Evolutionary conservation across 192 early-diverging fungal genomes (phyloP), one percentile per base, ranked within the genome.

Genomic region (Umbelopsis sp.): DNA sequence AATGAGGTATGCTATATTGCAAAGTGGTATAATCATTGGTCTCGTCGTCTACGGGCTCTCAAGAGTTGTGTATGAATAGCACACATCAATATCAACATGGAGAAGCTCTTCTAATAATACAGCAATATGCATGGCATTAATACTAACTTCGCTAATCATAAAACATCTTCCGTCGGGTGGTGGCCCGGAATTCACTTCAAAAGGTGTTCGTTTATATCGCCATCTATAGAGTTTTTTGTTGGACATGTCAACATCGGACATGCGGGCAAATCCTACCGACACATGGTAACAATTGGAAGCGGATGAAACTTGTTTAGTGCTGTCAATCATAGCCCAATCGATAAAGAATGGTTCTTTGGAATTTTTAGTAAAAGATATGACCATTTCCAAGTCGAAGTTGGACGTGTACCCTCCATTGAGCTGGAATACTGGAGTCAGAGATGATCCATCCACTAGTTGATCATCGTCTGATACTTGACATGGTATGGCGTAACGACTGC

Each of bases 331-430:
- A 61, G 13, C 18, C 55, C 55, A 61, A n/a, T 61, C 55, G 2
- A 61, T 30, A 13, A 35, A 61, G 30, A 61, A 61, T 2, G 55
- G 55, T n/a, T 61, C 55, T 1, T 35, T 35, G 16, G 16, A 27
- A 61, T 25, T 61, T 4, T 22, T 13, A 27, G 55, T 61, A 35
- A 61, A 61, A 4, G 55, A 52, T 23, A 52, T 15, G 27, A 61
- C 55, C 12, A 61, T 18, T 61, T 52, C 51, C 51, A 61, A 18
- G 33, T 61, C 55, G 13, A 61, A 61, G 18, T 61, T 18, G 18
- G 30, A 33, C 12, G 13, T 61, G 55, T 12, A 61, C 2, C 18
- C 55, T 35, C 7, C 16, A 25, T 61, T 61, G 12, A 61, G 18
- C 55, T 61, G 55, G 5, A 61, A 61, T 35, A 61, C 30, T 1